Percentiles rank a stretch among this genome's conserved stretches.
These are phyloP conservation scores for Eucalyptus sideroxylon DNA, from an alignment of 345 rosid species.

Conservation along the genomic window DNA sequence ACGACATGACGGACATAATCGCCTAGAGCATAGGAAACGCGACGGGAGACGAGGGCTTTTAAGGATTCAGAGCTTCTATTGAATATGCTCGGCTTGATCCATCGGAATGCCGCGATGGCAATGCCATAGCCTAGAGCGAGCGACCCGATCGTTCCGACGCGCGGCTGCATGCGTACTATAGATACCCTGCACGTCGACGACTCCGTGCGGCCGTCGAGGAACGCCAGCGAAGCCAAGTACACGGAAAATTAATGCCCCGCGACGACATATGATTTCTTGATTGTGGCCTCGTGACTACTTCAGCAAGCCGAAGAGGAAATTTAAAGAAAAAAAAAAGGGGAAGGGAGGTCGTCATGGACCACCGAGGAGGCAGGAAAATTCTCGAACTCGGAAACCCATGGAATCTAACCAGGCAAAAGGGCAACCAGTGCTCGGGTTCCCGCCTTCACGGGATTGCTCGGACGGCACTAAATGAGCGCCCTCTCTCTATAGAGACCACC, in stretches of 20 bases:
- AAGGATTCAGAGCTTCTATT: neutral
- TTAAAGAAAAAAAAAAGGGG: rapidly evolving
- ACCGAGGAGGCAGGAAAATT: neutral
- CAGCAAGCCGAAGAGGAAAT: neutral
- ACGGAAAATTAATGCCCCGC: neutral
- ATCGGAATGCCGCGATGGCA: neutral
- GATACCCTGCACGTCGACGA: neutral
- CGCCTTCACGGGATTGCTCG: neutral
- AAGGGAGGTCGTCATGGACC: neutral
- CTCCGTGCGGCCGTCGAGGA: neutral
- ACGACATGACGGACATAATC: neutral
- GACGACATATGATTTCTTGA: neutral
- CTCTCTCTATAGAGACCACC: neutral
- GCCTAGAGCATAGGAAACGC: neutral
- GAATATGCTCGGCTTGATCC: too few species aligned
- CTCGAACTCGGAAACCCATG: neutral
- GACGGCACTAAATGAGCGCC: neutral
- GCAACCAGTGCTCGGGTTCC: neutral
- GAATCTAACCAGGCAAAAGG: neutral
- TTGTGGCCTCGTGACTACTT: neutral
- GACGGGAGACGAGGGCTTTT: neutral
- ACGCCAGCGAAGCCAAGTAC: neutral
- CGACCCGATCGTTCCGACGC: neutral
- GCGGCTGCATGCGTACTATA: neutral
- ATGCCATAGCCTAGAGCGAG: neutral